Evolutionary conservation across 345 rosid genomes (phyloP), one percentile per base, ranked within the genome.

Genomic region (Eutrema heterophyllum): DNA sequence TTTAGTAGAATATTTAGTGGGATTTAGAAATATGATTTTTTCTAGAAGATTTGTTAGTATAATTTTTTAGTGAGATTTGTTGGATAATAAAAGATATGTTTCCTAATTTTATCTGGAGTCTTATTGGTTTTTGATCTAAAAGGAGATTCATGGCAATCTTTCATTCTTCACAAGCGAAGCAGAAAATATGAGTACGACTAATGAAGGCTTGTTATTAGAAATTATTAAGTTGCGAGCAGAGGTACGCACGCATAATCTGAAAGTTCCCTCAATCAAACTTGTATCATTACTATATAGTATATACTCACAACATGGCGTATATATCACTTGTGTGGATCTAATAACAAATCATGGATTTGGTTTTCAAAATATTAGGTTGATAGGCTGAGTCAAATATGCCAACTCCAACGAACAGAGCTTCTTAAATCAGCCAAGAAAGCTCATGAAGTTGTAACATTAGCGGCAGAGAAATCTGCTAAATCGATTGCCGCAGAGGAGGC

Each of bases 401-500:
- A 87, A 13, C 82, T 86, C 68, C 93, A 87, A 80, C 91, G 84
- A 80, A 48, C 70, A 54, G 92, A 86, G 82, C 86, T 88, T 68
- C 84, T 81, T 52, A 82, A 82, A 76, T 84, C 92, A 50, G 75
- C 85, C 21, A 86, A 78, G 80, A 85, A 87, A 81, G 79, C 85
- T 48, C 92, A 86, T 68, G 92, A 87, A 79, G 86, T 88, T 44
- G 68, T 80, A 81, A 65, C 75, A 62, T 29, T 80, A 72, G 91
- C 89, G 68, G 81, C 88, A 1, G 91, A 89, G 57, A 88, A 82
- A 76, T 87, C 92, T 38, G 81, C 85, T 24, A 87, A 86, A 78
- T 82, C 88, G 30, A 85, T 71, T 82, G 91, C 87, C 43, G 90
- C 90, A 64, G 89, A 89, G 72, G 96, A 91, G 64, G 96, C 84